Conservation (phyloP, 116 monocot species). For the Papilionanthe hybrid region DNA sequence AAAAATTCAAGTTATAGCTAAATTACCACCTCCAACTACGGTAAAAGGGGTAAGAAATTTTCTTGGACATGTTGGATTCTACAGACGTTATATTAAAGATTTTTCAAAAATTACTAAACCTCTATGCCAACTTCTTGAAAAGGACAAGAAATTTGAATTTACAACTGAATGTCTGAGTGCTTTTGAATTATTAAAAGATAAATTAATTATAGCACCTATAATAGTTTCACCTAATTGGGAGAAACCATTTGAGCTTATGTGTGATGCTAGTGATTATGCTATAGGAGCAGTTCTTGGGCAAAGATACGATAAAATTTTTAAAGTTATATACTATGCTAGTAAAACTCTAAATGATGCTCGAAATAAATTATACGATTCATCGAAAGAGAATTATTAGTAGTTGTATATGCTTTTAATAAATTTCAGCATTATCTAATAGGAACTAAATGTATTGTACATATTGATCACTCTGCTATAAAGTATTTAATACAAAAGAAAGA, state of each 20-base stretch:
- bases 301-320: background rate
- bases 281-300: background rate
- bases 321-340: conserved; percentile 7
- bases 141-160: background rate
- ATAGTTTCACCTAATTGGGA: no score
- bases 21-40: background rate
- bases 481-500: no score
- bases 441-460: no score
- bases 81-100: background rate
- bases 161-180: background rate
- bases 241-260: conserved; percentile 1
- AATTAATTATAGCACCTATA: background rate
- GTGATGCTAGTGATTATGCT: conserved; percentile 1
- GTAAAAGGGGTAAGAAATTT: background rate
- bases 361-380: background rate
- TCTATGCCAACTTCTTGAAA: background rate
- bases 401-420: no score
- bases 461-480: no score
- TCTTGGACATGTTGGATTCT: background rate
- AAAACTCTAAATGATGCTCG: background rate
- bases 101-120: background rate
- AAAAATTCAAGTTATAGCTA: background rate
- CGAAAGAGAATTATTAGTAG: background rate
- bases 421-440: no score
- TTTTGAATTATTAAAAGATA: background rate